Percentiles rank a stretch among this genome's conserved stretches.
These are phyloP conservation scores for Termitomyces sp. DNA, from an alignment of 768 basidiomycete genomes.

Conservation along the genomic window DNA sequence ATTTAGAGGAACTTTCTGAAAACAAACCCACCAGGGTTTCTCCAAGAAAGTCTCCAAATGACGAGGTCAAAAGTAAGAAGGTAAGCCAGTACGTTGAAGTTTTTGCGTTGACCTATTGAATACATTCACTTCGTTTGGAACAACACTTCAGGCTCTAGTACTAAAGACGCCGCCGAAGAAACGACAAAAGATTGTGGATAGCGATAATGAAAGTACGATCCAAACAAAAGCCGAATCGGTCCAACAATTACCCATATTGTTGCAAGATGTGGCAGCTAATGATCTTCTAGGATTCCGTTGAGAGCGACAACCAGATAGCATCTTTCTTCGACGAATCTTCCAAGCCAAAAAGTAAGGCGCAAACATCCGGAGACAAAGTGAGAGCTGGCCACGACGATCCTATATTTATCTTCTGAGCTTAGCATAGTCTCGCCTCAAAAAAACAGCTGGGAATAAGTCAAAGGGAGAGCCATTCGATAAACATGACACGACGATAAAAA, in stretches of 20 bases:
- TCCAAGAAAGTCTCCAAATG: background rate
- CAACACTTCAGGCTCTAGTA: background rate
- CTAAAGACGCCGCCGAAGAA: background rate
- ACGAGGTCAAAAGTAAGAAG: background rate
- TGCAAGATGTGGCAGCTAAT: background rate
- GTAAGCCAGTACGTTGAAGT: background rate
- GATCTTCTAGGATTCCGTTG: slow-evolving; percentile 11
- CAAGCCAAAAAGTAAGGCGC: slow-evolving; percentile 24
- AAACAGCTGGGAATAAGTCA: slow-evolving; percentile 23
- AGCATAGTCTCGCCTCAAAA: slow-evolving; percentile 17
- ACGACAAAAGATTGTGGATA: slow-evolving; percentile 11
- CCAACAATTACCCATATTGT: background rate
- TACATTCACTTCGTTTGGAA: background rate
- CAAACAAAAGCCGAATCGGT: background rate
- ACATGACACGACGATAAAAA: slow-evolving; percentile 72
- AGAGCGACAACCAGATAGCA: slow-evolving; percentile 59
- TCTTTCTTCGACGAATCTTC: slow-evolving; percentile 54
- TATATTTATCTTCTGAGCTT: background rate
- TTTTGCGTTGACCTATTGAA: background rate
- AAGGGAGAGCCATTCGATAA: slow-evolving; percentile 31
- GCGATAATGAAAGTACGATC: background rate
- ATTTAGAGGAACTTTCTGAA: slow-evolving; percentile 25
- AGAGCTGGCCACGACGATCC: background rate
- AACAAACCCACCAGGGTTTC: background rate
- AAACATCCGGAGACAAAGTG: slow-evolving; percentile 19